These are phyloP conservation scores for Takakia lepidozioides DNA, from an alignment of 225 moss, liverwort and hornwort genomes.

Conservation along the genomic window DNA sequence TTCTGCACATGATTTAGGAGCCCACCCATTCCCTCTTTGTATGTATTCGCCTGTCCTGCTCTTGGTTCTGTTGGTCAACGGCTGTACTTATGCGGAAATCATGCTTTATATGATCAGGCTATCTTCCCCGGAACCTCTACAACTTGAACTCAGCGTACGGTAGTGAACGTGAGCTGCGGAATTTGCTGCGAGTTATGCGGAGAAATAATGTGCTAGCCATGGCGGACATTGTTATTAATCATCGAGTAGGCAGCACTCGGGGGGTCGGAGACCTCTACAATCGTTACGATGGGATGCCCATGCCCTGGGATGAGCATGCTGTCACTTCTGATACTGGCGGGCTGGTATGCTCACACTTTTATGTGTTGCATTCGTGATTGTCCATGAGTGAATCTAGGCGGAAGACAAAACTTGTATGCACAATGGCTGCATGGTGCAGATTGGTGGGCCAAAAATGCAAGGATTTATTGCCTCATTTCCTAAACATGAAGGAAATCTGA, in stretches of 20 bases:
- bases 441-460: too few relatives aligned
- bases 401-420: too few relatives aligned
- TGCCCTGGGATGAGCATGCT: slow-evolving; percentile 98
- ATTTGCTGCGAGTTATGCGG: slow-evolving; percentile 46
- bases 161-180: slow-evolving; percentile 61
- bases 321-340: slow-evolving; percentile 87
- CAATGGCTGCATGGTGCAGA: too few relatives aligned
- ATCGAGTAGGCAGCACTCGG: slow-evolving; percentile 74
- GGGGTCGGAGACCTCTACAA: slow-evolving; percentile 82
- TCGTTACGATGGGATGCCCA: slow-evolving; percentile 86
- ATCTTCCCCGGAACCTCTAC: slow-evolving; percentile 83
- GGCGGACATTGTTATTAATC: slow-evolving; percentile 95
- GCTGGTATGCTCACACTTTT: slow-evolving; percentile 40
- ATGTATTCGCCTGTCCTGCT: too few relatives aligned
- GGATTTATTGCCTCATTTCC: too few relatives aligned
- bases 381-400: too few relatives aligned
- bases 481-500: too few relatives aligned
- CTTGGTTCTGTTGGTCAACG: too few relatives aligned
- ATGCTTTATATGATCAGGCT: slow-evolving; percentile 41
- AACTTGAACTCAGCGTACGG: slow-evolving; percentile 79
- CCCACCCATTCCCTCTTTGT: too few relatives aligned
- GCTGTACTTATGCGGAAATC: too few relatives aligned
- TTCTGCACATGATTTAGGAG: too few relatives aligned
- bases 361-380: neutral
- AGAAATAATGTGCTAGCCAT: slow-evolving; percentile 54